These are phyloP conservation scores for Saksenaea vasiformis DNA, from an alignment of 371 early-diverging fungal genomes.

Conservation along the genomic window DNA sequence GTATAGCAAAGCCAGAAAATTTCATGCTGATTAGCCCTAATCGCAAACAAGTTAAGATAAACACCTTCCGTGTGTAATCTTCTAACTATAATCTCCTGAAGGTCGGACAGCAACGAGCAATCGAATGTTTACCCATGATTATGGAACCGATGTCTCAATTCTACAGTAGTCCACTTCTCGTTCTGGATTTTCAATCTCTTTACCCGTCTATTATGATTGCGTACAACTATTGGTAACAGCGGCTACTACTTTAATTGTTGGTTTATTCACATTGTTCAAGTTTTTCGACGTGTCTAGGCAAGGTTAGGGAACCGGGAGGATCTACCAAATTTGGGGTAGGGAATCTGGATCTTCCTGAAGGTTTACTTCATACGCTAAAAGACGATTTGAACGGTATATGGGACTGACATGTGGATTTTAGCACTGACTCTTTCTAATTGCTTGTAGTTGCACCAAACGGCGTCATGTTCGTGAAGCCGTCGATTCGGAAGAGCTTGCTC, in stretches of 20 bases:
- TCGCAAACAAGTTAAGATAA: conserved; percentile 57
- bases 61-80: not conserved
- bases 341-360: conserved; percentile 34
- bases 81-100: conserved; percentile 10
- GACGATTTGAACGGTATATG: conserved; percentile 64
- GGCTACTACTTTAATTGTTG: too few relatives aligned
- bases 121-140: conserved; percentile 83
- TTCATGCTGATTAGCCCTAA: conserved; percentile 66
- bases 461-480: conserved; percentile 76
- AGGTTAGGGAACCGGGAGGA: conserved; percentile 41
- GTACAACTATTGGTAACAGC: conserved; percentile 81
- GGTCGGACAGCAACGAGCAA: conserved; percentile 72
- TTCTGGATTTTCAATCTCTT: conserved; percentile 90
- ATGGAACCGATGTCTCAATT: conserved; percentile 86
- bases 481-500: conserved; percentile 74
- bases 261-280: conserved; percentile 25
- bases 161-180: conserved; percentile 81
- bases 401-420: not conserved
- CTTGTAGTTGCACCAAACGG: conserved; percentile 81
- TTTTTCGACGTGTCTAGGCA: conserved; percentile 85
- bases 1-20: conserved; percentile 83
- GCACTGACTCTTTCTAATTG: not conserved
- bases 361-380: conserved; percentile 53
- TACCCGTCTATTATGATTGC: conserved; percentile 96
- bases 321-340: conserved; percentile 49